Evolutionary conservation across 192 early-diverging fungal genomes (phyloP).

Genomic region (Backusella psychrophila): DNA sequence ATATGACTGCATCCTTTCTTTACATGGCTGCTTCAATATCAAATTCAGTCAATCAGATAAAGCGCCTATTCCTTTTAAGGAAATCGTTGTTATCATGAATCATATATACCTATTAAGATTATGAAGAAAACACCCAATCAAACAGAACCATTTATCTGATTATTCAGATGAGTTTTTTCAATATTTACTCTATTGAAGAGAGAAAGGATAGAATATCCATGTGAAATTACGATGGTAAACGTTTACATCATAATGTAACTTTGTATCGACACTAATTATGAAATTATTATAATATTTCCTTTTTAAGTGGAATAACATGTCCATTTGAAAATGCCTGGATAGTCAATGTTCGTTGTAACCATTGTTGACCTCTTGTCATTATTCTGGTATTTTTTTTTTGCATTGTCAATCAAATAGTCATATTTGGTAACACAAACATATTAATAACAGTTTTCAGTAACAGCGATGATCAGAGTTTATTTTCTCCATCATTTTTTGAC

Average conservation of each 20-base stretch:
- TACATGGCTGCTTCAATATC: background rate
- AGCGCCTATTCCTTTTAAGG: background rate
- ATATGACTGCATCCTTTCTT: background rate
- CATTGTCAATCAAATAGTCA: background rate
- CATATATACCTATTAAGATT: background rate
- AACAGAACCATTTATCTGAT: background rate
- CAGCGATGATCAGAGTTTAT: background rate
- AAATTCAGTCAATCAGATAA: background rate
- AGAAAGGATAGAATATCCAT: background rate
- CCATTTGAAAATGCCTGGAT: background rate
- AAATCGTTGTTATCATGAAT: background rate
- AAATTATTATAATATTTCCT: background rate
- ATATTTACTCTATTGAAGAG: background rate
- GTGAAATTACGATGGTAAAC: background rate
- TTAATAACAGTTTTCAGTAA: background rate
- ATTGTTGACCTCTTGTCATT: background rate
- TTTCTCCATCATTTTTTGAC: background rate
- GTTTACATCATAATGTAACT: background rate
- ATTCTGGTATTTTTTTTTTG: background rate
- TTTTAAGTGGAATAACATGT: background rate
- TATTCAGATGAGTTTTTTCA: too few relatives aligned
- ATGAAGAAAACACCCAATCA: background rate
- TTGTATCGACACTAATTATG: background rate
- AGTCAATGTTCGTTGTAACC: background rate
- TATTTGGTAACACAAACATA: background rate